These are phyloP conservation scores for Crucibulum laeve DNA, from an alignment of 768 basidiomycete genomes.

Conservation along the genomic window DNA sequence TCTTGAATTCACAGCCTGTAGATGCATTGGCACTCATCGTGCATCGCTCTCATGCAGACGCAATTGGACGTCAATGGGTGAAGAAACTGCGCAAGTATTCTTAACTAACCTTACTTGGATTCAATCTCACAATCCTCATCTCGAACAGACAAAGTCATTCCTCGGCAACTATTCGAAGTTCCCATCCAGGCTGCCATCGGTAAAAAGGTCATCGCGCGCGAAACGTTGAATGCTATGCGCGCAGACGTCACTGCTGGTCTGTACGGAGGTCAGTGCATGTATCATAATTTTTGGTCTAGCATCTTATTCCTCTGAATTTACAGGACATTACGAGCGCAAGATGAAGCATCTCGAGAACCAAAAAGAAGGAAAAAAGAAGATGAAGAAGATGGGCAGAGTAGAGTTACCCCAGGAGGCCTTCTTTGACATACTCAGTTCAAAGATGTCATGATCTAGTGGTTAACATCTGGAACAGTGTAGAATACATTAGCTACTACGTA, in stretches of 20 bases:
- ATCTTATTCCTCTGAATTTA: constrained; percentile 1
- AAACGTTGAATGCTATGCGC: constrained; percentile 79
- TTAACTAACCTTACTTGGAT: background rate
- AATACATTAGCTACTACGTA: background rate
- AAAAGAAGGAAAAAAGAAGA: constrained; percentile 85
- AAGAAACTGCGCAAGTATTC: constrained; percentile 78
- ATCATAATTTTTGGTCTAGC: constrained; percentile 7
- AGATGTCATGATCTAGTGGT: constrained; percentile 24
- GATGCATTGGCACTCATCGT: constrained; percentile 93
- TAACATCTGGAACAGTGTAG: background rate
- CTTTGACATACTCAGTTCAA: constrained; percentile 79
- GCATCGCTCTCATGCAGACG: constrained; percentile 73
- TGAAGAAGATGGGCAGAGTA: constrained; percentile 87
- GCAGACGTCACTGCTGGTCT: constrained; percentile 93
- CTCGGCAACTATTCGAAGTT: constrained; percentile 89
- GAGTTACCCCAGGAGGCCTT: constrained; percentile 95
- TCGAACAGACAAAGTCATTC: constrained; percentile 78
- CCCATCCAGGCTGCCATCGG: constrained; percentile 94
- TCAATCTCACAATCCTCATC: constrained; percentile 1
- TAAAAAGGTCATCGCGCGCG: constrained; percentile 81
- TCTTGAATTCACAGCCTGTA: constrained; percentile 84
- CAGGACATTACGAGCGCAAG: constrained; percentile 90
- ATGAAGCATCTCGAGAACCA: constrained; percentile 86
- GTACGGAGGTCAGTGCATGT: constrained; percentile 65
- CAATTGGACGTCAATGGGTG: constrained; percentile 79